Conservation (phyloP, 768 basidiomycete genomes). For the Tephrocybe sp. region DNA sequence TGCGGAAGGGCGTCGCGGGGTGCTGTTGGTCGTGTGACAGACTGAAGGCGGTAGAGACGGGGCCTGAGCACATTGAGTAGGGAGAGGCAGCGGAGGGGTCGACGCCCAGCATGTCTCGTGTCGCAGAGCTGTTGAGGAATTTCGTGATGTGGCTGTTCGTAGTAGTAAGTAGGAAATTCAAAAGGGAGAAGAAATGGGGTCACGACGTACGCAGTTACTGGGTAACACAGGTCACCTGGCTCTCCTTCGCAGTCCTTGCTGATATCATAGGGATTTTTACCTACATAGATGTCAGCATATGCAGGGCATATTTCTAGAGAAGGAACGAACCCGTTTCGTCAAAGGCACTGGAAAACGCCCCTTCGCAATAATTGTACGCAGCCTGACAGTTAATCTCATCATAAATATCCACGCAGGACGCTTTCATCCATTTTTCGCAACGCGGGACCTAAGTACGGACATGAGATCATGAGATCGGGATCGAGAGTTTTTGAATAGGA, state of each 20-base stretch:
- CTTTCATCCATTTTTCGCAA: slow-evolving; percentile 55
- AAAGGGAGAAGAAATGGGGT: background rate
- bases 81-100: slow-evolving; percentile 38
- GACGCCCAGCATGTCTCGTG: slow-evolving; percentile 61
- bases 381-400: slow-evolving; percentile 66
- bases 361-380: slow-evolving; percentile 59
- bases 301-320: background rate
- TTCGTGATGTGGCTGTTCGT: slow-evolving; percentile 45
- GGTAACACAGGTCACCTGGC: slow-evolving; percentile 54
- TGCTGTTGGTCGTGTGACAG: slow-evolving; percentile 38
- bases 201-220: slow-evolving; percentile 37
- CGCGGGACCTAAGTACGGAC: slow-evolving; percentile 51
- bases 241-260: slow-evolving; percentile 55
- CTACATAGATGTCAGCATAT: slow-evolving; percentile 15
- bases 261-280: slow-evolving; percentile 67
- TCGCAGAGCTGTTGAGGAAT: slow-evolving; percentile 59
- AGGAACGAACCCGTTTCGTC: slow-evolving; percentile 34
- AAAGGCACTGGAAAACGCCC: slow-evolving; percentile 43
- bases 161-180: no score
- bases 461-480: background rate
- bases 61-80: slow-evolving; percentile 29
- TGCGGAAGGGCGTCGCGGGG: slow-evolving; percentile 48
- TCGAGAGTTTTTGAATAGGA: background rate
- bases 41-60: slow-evolving; percentile 49
- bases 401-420: slow-evolving; percentile 58